Percentiles rank a stretch among this genome's conserved stretches.
Conservation (phyloP, 2,329 filamentous ascomycete species). For the Fusarium clavum region DNA sequence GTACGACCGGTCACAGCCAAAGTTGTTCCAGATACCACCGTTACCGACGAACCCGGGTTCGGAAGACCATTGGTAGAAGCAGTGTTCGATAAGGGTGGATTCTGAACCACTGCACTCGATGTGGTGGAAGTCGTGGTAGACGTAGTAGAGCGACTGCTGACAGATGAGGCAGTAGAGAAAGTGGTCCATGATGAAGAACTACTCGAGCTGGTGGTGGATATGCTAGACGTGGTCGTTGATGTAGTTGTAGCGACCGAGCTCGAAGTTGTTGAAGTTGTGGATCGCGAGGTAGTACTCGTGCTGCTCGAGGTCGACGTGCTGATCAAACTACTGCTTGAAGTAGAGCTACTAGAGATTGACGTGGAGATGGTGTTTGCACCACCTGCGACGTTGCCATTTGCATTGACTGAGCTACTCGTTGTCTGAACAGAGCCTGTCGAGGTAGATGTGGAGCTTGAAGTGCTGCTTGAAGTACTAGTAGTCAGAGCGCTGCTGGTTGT, state of each 20-base stretch:
- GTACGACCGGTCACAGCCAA: constrained; percentile 38
- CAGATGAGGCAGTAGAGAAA: not conserved
- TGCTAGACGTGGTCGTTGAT: not conserved
- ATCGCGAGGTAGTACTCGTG: not conserved
- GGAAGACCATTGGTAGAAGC: not conserved
- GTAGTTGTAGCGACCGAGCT: not conserved
- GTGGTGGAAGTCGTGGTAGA: not conserved
- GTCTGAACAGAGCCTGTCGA: not conserved
- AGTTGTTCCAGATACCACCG: not conserved
- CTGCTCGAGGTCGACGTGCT: not conserved
- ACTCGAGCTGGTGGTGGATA: not conserved
- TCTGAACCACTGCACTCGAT: not conserved
- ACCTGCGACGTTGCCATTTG: not conserved
- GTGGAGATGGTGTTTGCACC: not conserved
- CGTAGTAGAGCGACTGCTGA: not conserved
- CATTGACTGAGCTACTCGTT: not conserved
- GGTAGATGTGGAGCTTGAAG: not conserved
- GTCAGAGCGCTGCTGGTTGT: accelerated
- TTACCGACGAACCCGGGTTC: constrained; percentile 34
- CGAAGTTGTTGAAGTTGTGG: not conserved
- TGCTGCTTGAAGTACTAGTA: not conserved
- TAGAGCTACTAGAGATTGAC: not conserved
- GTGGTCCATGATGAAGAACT: constrained; percentile 8
- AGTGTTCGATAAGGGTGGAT: not conserved
- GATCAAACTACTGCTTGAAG: accelerated